A percentile compares a stretch with the other conserved stretches of the same genome.
These are phyloP conservation scores for Neostapfia colusana DNA, from an alignment of 176 grass and related monocot species.

Conservation along the genomic window DNA sequence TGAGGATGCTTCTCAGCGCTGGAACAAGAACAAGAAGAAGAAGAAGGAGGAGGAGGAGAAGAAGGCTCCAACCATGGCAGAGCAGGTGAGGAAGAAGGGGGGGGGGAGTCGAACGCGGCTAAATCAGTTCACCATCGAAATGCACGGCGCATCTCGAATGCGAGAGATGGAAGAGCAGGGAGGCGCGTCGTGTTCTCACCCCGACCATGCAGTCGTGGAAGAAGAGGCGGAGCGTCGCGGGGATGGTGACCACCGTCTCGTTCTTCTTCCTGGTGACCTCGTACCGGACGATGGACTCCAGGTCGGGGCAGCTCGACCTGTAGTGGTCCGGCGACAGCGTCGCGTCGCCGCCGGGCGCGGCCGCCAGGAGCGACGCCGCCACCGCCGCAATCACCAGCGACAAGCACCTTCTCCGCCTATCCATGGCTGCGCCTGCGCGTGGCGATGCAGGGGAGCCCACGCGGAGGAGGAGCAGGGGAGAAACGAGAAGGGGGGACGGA, in stretches of 20 bases:
- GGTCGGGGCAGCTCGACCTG: slow-evolving; percentile 35
- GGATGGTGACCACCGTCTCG: slow-evolving; percentile 66
- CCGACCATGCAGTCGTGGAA: slow-evolving; percentile 88
- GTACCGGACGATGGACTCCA: slow-evolving; percentile 48
- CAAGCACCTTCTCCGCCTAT: slow-evolving; percentile 13
- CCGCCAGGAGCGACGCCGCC: slow-evolving; percentile 19
- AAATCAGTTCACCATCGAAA: no score
- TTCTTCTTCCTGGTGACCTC: slow-evolving; percentile 59
- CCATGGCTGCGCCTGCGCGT: slow-evolving; percentile 14
- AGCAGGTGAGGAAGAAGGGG: not conserved
- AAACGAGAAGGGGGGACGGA: not conserved
- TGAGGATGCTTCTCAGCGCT: not conserved
- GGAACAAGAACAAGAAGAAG: no score
- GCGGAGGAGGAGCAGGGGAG: not conserved
- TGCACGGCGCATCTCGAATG: no score
- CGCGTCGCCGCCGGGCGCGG: slow-evolving; percentile 13
- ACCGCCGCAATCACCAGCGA: not conserved
- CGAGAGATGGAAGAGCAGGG: no score
- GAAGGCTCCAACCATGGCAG: no score
- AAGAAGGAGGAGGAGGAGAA: no score
- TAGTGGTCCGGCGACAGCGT: slow-evolving; percentile 48
- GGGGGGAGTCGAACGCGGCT: no score
- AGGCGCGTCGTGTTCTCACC: no score
- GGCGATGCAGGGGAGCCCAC: not conserved
- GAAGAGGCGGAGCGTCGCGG: slow-evolving; percentile 61